Evolutionary conservation across 306 rosid genomes (phyloP).

Genomic region (Amphicarpaea edgeworthii): DNA sequence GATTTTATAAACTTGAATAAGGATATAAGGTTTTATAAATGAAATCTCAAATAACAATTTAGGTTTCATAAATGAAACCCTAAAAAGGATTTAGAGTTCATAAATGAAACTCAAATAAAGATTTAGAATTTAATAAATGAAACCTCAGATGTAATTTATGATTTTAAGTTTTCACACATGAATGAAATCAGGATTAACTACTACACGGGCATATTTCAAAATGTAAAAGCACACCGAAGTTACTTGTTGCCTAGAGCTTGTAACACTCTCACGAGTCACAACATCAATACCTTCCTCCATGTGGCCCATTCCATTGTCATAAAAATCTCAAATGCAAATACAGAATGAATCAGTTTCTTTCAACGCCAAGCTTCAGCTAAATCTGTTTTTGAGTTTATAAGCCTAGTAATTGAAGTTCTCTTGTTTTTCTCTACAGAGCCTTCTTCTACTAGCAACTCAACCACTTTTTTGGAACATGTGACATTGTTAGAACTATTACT

Average conservation of each 20-base stretch:
- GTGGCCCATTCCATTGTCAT: background rate
- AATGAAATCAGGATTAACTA: background rate
- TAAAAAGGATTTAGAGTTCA: too few relatives aligned
- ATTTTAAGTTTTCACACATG: too few relatives aligned
- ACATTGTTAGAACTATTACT: constrained; percentile 45
- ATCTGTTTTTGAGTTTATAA: constrained; percentile 70
- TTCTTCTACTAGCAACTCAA: constrained; percentile 43
- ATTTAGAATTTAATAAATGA: too few relatives aligned
- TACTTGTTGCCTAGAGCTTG: constrained; percentile 5
- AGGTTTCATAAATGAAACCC: too few relatives aligned
- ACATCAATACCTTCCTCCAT: background rate
- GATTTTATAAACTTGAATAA: too few relatives aligned
- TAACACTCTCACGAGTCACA: background rate
- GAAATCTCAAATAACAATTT: too few relatives aligned
- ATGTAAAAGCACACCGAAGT: background rate
- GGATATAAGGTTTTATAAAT: too few relatives aligned
- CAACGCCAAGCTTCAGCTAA: constrained; percentile 83
- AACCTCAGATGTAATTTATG: too few relatives aligned
- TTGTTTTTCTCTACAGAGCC: constrained; percentile 55
- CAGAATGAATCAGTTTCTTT: constrained; percentile 27
- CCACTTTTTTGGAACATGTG: constrained; percentile 53
- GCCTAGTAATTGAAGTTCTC: constrained; percentile 54
- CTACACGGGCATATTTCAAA: background rate
- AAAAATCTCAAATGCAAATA: background rate
- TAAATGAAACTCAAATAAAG: too few relatives aligned